These are phyloP conservation scores for Aechmea fasciata DNA, from an alignment of 176 grass and related monocot genomes.

Conservation along the genomic window DNA sequence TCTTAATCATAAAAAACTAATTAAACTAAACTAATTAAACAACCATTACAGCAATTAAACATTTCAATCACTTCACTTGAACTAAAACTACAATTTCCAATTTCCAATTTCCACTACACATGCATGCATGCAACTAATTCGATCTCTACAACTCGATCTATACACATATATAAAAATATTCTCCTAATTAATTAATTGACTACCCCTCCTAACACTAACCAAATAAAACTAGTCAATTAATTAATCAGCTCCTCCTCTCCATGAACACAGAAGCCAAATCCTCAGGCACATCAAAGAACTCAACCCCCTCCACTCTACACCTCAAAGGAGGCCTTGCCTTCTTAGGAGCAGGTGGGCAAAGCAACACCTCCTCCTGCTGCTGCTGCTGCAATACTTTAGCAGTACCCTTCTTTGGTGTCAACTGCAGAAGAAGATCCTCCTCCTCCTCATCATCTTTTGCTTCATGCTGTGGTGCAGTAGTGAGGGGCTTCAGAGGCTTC, in stretches of 20 bases:
- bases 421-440: not conserved
- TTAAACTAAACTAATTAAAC: too few relatives aligned
- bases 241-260: not conserved
- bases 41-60: too few relatives aligned
- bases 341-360: slow-evolving; percentile 5
- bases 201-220: too few relatives aligned
- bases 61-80: too few relatives aligned
- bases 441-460: not conserved
- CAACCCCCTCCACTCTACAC: not conserved
- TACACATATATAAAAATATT: too few relatives aligned
- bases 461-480: not conserved
- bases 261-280: slow-evolving; percentile 7
- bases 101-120: too few relatives aligned
- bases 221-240: not conserved
- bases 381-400: not conserved
- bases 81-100: too few relatives aligned
- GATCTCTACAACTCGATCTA: too few relatives aligned
- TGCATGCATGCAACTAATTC: too few relatives aligned
- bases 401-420: not conserved
- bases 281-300: not conserved
- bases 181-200: too few relatives aligned
- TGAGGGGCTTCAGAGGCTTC: not conserved
- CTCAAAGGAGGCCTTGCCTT: slow-evolving; percentile 1
- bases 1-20: too few relatives aligned
- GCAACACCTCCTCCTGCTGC: not conserved